phyloP scores from a whole-genome alignment of 176 grass and related monocot genomes.

The Paspalum notatum region DNA sequence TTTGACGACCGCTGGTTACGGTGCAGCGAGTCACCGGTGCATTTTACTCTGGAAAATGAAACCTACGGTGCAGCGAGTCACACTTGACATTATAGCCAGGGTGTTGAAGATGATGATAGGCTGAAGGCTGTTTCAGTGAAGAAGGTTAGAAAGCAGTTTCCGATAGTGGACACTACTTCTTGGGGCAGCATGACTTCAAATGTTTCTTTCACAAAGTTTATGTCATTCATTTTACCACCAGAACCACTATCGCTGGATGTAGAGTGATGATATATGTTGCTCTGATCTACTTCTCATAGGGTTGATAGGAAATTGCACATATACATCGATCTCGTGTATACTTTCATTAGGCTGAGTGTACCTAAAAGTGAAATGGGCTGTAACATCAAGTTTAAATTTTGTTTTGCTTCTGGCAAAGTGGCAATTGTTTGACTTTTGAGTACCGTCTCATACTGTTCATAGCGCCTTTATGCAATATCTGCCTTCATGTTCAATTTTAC shows the following conservation, averaged over 20 bases:
- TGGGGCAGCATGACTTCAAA: constrained; percentile 85
- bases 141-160: constrained; percentile 58
- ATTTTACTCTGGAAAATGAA: constrained; percentile 36
- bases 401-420: constrained; percentile 17
- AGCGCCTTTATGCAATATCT: background rate
- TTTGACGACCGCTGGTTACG: too few relatives aligned
- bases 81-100: constrained; percentile 66
- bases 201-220: constrained; percentile 82
- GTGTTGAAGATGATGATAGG: constrained; percentile 59
- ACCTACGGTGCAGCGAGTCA: constrained; percentile 50
- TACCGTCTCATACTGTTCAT: background rate
- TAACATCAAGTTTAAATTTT: constrained; percentile 39
- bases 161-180: constrained; percentile 55
- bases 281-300: constrained; percentile 26
- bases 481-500: background rate
- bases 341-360: constrained; percentile 21
- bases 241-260: constrained; percentile 80
- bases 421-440: background rate
- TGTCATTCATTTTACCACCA: constrained; percentile 68
- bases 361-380: constrained; percentile 20
- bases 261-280: constrained; percentile 63
- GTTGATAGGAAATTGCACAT: constrained; percentile 49
- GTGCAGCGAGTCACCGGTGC: too few relatives aligned
- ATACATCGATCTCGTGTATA: constrained; percentile 41
- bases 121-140: constrained; percentile 70